Base-by-base conservation (phyloP, 202 grass and related monocot species). In the Brachypodium distachyon region DNA sequence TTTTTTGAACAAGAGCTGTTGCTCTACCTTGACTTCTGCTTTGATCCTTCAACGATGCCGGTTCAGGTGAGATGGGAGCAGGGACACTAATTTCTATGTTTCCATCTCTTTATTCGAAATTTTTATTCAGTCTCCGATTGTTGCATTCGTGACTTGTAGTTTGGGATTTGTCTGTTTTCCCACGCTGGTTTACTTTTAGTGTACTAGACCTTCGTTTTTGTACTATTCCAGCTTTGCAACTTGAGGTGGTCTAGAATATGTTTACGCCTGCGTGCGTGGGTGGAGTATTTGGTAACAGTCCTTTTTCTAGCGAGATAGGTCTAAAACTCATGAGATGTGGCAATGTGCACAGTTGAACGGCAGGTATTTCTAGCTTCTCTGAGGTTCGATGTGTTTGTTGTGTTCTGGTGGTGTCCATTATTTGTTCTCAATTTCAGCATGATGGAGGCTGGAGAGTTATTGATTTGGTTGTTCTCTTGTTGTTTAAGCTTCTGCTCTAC, bases 151-250 rank as follows among this genome's bases (percentile, higher is more conserved):
- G 70, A 6, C 27, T 55, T 12, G 37, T 63, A 21, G 61, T 84
- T 80, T 83, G 29, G 81, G 75, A 80, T 48, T 70, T 79, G 27
- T 44, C 73, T 26, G 33, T 12, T 74, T 84, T 81, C 62, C 69
- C 51, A 61, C 26, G 76, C 14, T 70, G 32, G 54, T 63, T 39
- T 48, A 23, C 76, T 71, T 79, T n/a, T 37, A 43, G 43, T 31
- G 75, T 9, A 21, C 52, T 80, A 70, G 70, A 71, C 69, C 76
- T 76, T 29, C 36, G 44, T 69, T 64, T n/a, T 74, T 52, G 56
- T 71, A 16, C 61, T 70, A 64, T 31, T 67, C 48, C 76, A 26
- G 52, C 74, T 74, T 59, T 41, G 52, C 53, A 62, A 39, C 46
- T 86, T 53, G 67, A 46, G 27, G 23, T 41, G 76, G 7, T n/a